Evolutionary conservation across 1,284 basidiomycete genomes (phyloP).

Genomic region (Rhodofomes roseus): DNA sequence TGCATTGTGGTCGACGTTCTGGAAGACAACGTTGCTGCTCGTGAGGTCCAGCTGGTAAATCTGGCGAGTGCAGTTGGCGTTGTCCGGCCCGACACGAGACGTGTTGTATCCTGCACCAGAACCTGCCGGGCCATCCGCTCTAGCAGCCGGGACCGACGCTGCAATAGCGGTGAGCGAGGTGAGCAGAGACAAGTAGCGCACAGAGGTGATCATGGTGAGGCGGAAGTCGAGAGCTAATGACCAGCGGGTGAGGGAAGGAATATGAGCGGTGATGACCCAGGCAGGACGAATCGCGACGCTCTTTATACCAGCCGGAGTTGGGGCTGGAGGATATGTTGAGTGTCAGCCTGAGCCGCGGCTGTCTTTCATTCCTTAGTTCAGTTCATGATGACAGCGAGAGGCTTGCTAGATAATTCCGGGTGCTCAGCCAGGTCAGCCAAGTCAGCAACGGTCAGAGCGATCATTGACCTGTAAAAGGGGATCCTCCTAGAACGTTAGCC

Average conservation of each 20-base stretch:
- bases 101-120: slow-evolving; percentile 11
- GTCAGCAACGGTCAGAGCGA: too few relatives aligned
- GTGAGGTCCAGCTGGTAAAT: slow-evolving; percentile 11
- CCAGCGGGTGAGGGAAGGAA: not conserved
- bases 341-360: not conserved
- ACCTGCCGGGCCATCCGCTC: not conserved
- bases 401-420: too few relatives aligned
- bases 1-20: slow-evolving; percentile 10
- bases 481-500: too few relatives aligned
- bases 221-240: not conserved
- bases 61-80: slow-evolving; percentile 14
- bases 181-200: not conserved
- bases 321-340: not conserved
- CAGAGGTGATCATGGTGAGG: not conserved
- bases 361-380: not conserved
- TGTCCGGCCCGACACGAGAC: slow-evolving; percentile 16
- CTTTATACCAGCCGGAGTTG: not conserved
- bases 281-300: not conserved
- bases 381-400: not conserved
- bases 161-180: not conserved
- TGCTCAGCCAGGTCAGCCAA: too few relatives aligned
- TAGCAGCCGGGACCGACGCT: not conserved
- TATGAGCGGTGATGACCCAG: not conserved
- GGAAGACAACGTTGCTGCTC: slow-evolving; percentile 16
- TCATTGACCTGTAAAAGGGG: too few relatives aligned